A percentile compares a stretch with the other conserved stretches of the same genome.
These are phyloP conservation scores for Canna indica DNA, from an alignment of 176 grass and related monocot genomes.

Conservation along the genomic window DNA sequence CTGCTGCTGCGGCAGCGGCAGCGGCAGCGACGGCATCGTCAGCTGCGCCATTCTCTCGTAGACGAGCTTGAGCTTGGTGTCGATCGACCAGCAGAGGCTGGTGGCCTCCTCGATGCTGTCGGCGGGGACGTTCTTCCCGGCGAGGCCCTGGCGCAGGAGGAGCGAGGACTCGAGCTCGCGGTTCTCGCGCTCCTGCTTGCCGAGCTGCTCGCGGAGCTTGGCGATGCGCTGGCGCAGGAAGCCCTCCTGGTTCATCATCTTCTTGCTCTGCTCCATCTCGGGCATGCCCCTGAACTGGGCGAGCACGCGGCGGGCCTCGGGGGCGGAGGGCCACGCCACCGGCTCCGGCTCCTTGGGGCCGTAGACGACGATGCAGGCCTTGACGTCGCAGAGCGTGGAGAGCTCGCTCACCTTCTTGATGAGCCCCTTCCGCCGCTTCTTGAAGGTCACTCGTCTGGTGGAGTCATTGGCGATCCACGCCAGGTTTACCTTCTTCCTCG, in stretches of 20 bases:
- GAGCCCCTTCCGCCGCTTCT: conserved; percentile 6
- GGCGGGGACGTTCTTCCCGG: not conserved
- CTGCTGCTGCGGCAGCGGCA: not conserved
- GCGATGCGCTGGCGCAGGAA: conserved; percentile 25
- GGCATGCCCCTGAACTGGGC: conserved; percentile 30
- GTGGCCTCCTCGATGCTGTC: conserved; percentile 22
- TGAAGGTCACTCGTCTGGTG: not conserved
- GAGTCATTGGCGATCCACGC: conserved; percentile 2
- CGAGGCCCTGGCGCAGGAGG: conserved; percentile 25
- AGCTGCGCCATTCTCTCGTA: conserved; percentile 1
- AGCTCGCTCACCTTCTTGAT: conserved; percentile 16
- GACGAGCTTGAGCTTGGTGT: conserved; percentile 16
- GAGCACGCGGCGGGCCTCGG: not conserved
- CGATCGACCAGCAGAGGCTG: conserved; percentile 19
- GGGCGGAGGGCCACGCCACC: conserved; percentile 22
- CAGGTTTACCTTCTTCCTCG: conserved; percentile 6
- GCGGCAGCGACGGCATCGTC: not conserved
- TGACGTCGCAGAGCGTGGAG: conserved; percentile 11
- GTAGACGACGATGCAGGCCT: conserved; percentile 2
- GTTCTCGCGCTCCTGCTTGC: conserved; percentile 27
- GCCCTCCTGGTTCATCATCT: conserved; percentile 37
- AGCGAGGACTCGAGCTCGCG: conserved; percentile 26
- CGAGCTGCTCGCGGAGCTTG: conserved; percentile 30
- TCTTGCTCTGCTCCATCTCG: conserved; percentile 37
- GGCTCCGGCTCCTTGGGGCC: not conserved